Base-by-base conservation (phyloP, 805 yeast species). In the Tetrapisispora fleetii region DNA sequence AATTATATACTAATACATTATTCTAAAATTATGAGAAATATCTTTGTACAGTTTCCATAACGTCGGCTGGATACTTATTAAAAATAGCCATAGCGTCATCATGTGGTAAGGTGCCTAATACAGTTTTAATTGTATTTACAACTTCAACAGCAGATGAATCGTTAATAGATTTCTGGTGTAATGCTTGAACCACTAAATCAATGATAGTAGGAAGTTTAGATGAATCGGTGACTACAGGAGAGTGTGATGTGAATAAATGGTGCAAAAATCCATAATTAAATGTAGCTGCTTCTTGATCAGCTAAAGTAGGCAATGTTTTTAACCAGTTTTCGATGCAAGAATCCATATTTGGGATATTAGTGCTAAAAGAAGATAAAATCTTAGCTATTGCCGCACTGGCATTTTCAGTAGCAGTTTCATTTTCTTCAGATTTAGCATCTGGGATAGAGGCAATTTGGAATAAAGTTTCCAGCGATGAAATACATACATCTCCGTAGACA, bases 221-320 rank as follows among this genome's bases (percentile, higher is more conserved):
- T 24, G 57, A 47, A n/a, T 63, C 63, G 18, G 68, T 62, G 35
- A 86, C 77, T 4, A 76, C 70, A 9, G 83, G 76, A 52, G 87
- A 89, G 46, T 78, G 75, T 47, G 74, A 75, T 45, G 81, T 82
- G 39, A 89, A 82, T 59, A 90, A 71, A 52, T 83, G 84, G 9
- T 81, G 70, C 54, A 90, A 71, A 62, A 87, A 90, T 56, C 76
- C 73, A 68, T 88, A 93, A 18, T 87, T 80, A 64, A 76, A 87
- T 16, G 88, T 80, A 4, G 97, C 97, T 4, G 95, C 95, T 55
- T 85, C 93, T 39, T 80, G 84, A 64, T 93, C 97, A 56, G 80
- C 84, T 21, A 81, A 67, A 39, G 91, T 77, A 21, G 98, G 99
- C 55, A 93, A 76, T 11, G 87, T 75, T 52, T 76, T 75, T 47